Conservation (phyloP, 78 protist species). For the Dictyostelium capitatum region DNA sequence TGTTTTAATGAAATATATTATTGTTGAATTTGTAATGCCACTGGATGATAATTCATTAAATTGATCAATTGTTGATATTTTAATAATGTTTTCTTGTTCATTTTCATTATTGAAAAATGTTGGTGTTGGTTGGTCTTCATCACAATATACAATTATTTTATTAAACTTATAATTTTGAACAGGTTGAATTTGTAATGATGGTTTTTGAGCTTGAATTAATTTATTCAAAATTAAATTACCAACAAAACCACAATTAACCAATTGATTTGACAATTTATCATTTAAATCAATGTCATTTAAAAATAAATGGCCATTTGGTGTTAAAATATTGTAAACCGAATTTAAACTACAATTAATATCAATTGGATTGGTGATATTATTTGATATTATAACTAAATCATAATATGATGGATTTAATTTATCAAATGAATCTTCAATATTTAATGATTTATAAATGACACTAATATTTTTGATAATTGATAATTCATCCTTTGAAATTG, state of each 20-base stretch:
- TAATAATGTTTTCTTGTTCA: too few species aligned
- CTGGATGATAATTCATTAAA: not conserved
- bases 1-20: not conserved
- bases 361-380: not conserved
- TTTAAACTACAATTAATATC: not conserved
- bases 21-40: not conserved
- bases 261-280: not conserved
- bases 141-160: not conserved
- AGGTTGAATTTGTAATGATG: not conserved
- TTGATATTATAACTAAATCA: not conserved
- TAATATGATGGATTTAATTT: constrained; percentile 15
- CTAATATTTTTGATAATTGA: not conserved
- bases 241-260: not conserved
- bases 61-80: not conserved
- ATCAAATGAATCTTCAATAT: not conserved
- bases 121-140: too few species aligned
- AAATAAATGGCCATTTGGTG: not conserved
- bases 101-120: too few species aligned
- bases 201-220: not conserved
- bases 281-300: not conserved
- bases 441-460: not conserved
- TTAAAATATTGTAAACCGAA: not conserved
- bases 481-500: not conserved
- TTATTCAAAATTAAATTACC: too few species aligned
- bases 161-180: too few species aligned